Evolutionary conservation across 83 land plant genomes (phyloP), one percentile per base, ranked within the genome.

Genomic region (Picea abies): DNA sequence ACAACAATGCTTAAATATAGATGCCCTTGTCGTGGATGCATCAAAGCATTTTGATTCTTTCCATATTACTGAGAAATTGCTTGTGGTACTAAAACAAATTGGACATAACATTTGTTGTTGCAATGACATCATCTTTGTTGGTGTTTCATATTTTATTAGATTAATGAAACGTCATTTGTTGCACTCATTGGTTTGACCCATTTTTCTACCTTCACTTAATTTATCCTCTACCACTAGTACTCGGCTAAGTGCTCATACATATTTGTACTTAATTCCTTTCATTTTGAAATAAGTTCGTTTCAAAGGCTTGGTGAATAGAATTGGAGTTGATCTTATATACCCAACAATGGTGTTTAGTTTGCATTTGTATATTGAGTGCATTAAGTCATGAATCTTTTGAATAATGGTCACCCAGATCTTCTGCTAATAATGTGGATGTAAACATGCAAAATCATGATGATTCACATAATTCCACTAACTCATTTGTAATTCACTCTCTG

Each of bases 71-170:
- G 88, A 90, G 64, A 79, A 79, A 47, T 81, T 97, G 70, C 83
- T 88, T 85, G 83, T 88, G 80, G 87, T 87, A 75, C 89, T 97
- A 44, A 95, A 93, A 82, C 95, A 95, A 84, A 94, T 93, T 84
- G 98, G 94, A 83, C 98, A 97, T 84, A 90, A 86, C 47, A 89
- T 97, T 16, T 92, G 89, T 84, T 97, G 96, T 76, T 88, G 94
- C 82, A 96, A 96, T 86, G 99, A 97, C 87, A 92, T 96, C 73
- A 91, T 94, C 29, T 93, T 91, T 86, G 89, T 97, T 80, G 99
- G 96, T 64, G 86, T 97, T 65, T 89, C 96, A 62, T 90, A 85
- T 81, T 88, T 97, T 70, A 93, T 90, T 56, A 87, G 84, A 82
- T 82, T 95, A 67, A 94, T 96, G 87, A 90, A 93, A 14, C 91